Evolutionary conservation across 805 yeast genomes (phyloP).

Genomic region (Candida montana): DNA sequence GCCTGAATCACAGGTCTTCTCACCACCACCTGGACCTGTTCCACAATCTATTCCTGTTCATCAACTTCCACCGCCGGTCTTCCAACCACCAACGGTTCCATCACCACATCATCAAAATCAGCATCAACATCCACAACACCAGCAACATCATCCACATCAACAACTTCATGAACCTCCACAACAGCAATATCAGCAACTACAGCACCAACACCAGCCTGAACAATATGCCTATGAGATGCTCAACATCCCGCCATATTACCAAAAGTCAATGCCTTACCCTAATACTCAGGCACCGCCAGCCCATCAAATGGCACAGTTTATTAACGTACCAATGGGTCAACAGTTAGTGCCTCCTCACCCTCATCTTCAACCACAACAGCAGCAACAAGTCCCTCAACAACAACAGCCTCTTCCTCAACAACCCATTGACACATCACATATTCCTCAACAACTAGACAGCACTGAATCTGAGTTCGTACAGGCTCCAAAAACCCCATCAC

Average conservation of each 20-base stretch:
- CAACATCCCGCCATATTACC: neutral
- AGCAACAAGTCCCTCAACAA: neutral
- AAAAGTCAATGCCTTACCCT: neutral
- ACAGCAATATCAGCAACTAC: too few relatives aligned
- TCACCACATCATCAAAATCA: neutral
- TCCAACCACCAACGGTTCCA: neutral
- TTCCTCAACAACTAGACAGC: constrained; percentile 13
- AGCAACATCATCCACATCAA: neutral
- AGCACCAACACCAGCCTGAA: too few relatives aligned
- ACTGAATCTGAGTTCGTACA: constrained; percentile 31
- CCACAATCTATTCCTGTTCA: neutral
- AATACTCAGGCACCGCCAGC: too few relatives aligned
- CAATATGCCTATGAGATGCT: neutral
- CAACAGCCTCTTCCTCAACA: neutral
- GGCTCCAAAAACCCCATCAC: constrained; percentile 38
- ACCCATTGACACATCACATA: neutral
- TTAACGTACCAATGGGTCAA: too few relatives aligned
- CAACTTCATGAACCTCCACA: too few relatives aligned
- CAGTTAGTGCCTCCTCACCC: neutral
- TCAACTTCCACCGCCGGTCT: neutral
- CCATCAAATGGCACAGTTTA: too few relatives aligned
- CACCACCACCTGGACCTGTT: constrained; percentile 1
- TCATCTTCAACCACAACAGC: neutral
- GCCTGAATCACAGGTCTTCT: neutral
- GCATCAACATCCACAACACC: neutral